phyloP scores from a whole-genome alignment of 495 filamentous ascomycete species.

The Rhypophila decipiens region DNA sequence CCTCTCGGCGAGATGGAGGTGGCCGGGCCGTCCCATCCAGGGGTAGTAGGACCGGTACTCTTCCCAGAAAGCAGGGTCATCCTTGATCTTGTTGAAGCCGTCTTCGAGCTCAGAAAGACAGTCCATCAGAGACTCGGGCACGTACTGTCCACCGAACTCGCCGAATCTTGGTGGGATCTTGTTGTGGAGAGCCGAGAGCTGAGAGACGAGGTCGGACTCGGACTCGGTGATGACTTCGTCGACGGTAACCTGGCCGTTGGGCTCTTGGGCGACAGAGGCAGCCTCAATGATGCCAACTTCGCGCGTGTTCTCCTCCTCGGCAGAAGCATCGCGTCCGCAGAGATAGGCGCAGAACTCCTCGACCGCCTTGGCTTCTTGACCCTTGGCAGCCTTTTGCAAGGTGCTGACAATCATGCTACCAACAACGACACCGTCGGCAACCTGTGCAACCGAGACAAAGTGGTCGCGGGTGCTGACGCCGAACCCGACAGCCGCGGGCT shows the following conservation, averaged over 20 bases:
- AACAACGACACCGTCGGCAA: slow-evolving; percentile 95
- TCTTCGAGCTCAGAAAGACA: slow-evolving; percentile 84
- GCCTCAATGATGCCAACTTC: slow-evolving; percentile 63
- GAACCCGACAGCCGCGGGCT: slow-evolving; percentile 88
- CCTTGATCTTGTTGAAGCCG: slow-evolving; percentile 80
- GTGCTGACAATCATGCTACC: slow-evolving; percentile 87
- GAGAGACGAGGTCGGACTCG: slow-evolving; percentile 37
- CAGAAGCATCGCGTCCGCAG: slow-evolving; percentile 52
- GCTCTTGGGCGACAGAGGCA: slow-evolving; percentile 45
- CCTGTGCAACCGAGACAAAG: slow-evolving; percentile 73
- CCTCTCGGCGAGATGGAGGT: slow-evolving; percentile 80
- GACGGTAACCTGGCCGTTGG: slow-evolving; percentile 50
- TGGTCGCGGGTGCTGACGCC: slow-evolving; percentile 94
- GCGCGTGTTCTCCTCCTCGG: slow-evolving; percentile 41
- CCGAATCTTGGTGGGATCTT: slow-evolving; percentile 81
- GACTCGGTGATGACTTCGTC: slow-evolving; percentile 35
- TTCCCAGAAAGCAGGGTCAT: slow-evolving; percentile 92
- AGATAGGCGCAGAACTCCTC: slow-evolving; percentile 82
- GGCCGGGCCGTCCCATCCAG: slow-evolving; percentile 93
- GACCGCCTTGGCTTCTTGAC: slow-evolving; percentile 65
- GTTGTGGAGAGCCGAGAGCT: slow-evolving; percentile 41
- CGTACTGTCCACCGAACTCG: slow-evolving; percentile 97
- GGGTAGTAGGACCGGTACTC: slow-evolving; percentile 95
- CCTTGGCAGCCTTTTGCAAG: slow-evolving; percentile 62
- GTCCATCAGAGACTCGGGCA: slow-evolving; percentile 96